phyloP scores from a whole-genome alignment of 73 alveolate genomes.

The Stentor coeruleus region DNA sequence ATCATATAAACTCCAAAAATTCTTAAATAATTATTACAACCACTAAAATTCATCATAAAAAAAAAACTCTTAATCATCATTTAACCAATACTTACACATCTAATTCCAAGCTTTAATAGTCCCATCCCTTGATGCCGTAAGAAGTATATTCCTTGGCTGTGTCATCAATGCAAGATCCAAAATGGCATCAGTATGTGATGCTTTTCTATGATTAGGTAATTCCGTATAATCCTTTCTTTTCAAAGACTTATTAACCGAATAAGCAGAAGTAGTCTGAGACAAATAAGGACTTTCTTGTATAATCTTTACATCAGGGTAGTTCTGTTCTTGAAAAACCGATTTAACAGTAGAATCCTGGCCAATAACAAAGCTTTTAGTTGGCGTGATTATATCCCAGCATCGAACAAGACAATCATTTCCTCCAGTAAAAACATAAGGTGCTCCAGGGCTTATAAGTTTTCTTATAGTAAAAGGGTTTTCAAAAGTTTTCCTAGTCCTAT shows the following conservation, averaged over 20 bases:
- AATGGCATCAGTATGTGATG: conserved; percentile 10
- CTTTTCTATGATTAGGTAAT: neutral
- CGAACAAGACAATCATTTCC: conserved; percentile 1
- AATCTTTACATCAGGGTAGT: neutral
- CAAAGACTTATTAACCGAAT: neutral
- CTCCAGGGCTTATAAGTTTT: neutral
- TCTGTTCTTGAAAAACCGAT: neutral
- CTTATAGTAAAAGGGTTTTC: neutral
- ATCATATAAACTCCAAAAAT: too few species aligned
- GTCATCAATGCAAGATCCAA: neutral
- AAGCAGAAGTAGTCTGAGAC: neutral
- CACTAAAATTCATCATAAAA: too few species aligned
- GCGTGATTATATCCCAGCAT: neutral
- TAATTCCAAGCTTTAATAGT: conserved; percentile 24
- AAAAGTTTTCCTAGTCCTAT: neutral
- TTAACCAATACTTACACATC: too few species aligned
- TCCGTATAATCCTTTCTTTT: conserved; percentile 6
- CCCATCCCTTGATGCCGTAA: conserved; percentile 29
- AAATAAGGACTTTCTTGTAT: neutral
- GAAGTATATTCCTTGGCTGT: neutral
- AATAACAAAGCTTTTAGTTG: neutral
- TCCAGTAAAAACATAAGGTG: conserved; percentile 1
- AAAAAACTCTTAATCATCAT: too few species aligned
- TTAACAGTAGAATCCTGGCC: conserved; percentile 10
- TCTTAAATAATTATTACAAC: too few species aligned